Percentiles rank a stretch among this genome's conserved stretches.
These are phyloP conservation scores for Lasiodiplodia sp. DNA, from an alignment of 2,329 filamentous ascomycete species.

Conservation along the genomic window DNA sequence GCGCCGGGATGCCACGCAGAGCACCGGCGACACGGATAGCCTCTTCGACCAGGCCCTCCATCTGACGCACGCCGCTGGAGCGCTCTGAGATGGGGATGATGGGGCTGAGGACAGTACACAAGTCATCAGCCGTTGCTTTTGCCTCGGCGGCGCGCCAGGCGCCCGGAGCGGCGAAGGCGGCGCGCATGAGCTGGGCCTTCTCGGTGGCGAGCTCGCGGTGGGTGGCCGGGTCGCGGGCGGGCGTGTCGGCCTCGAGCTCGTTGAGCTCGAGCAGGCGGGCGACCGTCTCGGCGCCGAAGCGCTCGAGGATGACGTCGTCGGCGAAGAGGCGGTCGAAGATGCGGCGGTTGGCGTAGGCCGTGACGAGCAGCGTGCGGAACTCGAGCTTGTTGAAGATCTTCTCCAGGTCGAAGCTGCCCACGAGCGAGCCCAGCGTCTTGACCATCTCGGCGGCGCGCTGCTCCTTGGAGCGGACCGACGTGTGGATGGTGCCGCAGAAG, in stretches of 20 bases:
- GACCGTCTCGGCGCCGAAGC: neutral
- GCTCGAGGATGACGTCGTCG: neutral
- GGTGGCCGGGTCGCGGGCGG: neutral
- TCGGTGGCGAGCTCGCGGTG: neutral
- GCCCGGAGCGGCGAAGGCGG: neutral
- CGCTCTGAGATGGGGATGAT: constrained; percentile 7
- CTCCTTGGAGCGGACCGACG: constrained; percentile 15
- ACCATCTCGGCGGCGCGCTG: neutral
- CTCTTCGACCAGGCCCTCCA: neutral
- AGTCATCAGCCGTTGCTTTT: neutral
- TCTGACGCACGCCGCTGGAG: neutral
- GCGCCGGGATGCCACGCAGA: neutral
- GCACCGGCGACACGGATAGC: neutral
- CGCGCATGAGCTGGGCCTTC: neutral
- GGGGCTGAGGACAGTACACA: neutral
- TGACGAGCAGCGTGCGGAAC: neutral
- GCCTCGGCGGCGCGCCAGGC: neutral
- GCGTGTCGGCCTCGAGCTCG: neutral
- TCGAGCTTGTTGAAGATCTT: constrained; percentile 3
- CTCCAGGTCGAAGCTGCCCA: constrained; percentile 10
- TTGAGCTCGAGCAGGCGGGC: neutral
- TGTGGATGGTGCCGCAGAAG: constrained; percentile 16
- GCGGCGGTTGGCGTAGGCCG: neutral
- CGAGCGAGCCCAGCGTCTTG: neutral
- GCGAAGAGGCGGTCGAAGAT: neutral